Evolutionary conservation across 2,329 filamentous ascomycete genomes (phyloP).

Genomic region (Allantophomopsis lycopodina): DNA sequence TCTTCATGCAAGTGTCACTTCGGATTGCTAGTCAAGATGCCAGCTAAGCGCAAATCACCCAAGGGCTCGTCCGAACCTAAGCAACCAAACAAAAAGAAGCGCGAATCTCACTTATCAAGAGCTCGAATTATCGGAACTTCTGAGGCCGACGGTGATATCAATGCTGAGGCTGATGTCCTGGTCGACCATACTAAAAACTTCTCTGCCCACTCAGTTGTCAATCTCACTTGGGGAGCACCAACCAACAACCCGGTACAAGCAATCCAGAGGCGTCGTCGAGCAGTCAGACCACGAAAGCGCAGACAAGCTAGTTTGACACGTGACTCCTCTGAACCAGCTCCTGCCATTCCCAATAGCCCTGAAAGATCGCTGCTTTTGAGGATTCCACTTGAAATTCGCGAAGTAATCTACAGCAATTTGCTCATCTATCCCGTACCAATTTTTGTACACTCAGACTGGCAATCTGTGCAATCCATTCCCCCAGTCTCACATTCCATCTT

Average conservation of each 20-base stretch:
- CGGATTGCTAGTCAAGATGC: too few species aligned
- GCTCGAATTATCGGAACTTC: too few species aligned
- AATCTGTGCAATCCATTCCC: slow-evolving; percentile 6
- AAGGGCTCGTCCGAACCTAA: too few species aligned
- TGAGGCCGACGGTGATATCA: too few species aligned
- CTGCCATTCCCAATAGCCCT: slow-evolving; percentile 5
- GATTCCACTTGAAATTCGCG: slow-evolving; percentile 11
- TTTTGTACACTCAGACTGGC: slow-evolving; percentile 11
- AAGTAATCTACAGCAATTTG: slow-evolving; percentile 11
- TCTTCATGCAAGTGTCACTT: too few species aligned
- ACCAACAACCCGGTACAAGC: slow-evolving; percentile 2
- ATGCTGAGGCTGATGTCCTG: background rate
- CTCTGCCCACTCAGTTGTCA: slow-evolving; percentile 1
- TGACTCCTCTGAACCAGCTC: background rate
- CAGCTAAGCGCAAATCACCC: too few species aligned
- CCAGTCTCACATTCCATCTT: slow-evolving; percentile 5
- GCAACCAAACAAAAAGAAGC: too few species aligned
- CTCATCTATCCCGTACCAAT: slow-evolving; percentile 9
- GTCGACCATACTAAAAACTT: background rate
- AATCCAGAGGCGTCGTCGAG: background rate
- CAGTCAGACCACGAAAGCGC: background rate
- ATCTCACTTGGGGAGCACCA: slow-evolving; percentile 6
- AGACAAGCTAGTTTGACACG: background rate
- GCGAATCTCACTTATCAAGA: too few species aligned
- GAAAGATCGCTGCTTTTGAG: slow-evolving; percentile 7